These are phyloP conservation scores for Colletotrichum sp. DNA, from an alignment of 2,329 filamentous ascomycete species.

Conservation along the genomic window DNA sequence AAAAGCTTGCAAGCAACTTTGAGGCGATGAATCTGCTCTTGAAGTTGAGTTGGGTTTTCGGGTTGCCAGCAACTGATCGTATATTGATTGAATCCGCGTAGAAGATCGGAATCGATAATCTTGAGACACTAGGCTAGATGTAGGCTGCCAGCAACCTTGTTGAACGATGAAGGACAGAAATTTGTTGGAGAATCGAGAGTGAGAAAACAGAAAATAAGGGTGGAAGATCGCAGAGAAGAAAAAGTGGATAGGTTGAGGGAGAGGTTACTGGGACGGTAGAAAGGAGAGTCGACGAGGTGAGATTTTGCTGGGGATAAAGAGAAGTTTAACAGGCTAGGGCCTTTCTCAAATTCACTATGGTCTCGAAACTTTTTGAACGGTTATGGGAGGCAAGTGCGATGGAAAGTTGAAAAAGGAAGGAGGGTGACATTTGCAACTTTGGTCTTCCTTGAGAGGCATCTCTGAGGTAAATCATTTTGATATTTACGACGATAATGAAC, in stretches of 20 bases:
- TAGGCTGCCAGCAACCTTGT: background rate
- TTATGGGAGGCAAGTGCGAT: background rate
- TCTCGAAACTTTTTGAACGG: background rate
- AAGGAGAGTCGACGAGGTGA: background rate
- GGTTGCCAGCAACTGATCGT: background rate
- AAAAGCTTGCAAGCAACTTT: background rate
- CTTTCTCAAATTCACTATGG: background rate
- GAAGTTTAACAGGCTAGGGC: background rate
- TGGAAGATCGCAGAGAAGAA: background rate
- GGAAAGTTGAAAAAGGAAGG: background rate
- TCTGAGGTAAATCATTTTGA: background rate
- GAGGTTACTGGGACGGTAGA: background rate
- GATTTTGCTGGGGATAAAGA: background rate
- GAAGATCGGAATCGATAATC: background rate
- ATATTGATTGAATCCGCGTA: background rate
- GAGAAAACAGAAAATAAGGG: background rate
- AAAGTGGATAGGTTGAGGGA: background rate
- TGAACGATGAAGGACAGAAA: background rate
- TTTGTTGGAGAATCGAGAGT: background rate
- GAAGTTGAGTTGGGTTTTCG: background rate
- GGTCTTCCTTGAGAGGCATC: background rate
- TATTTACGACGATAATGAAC: background rate
- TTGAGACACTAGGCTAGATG: background rate
- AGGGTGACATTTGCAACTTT: background rate
- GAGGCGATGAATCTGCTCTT: background rate